Conservation (phyloP, 345 rosid species). For the Sisymbrium irio region DNA sequence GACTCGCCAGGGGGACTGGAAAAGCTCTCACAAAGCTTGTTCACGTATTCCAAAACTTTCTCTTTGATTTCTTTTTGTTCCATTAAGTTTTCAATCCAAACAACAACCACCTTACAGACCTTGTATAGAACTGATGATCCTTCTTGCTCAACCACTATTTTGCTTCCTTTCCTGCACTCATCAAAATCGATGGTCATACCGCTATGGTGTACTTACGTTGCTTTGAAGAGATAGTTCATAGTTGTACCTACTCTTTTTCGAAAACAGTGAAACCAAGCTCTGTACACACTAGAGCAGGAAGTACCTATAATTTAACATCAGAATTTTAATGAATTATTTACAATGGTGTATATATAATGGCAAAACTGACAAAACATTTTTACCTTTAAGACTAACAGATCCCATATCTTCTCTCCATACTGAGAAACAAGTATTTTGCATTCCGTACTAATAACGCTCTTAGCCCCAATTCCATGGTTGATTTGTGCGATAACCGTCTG, state of each 20-base stretch:
- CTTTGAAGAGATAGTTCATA: not conserved
- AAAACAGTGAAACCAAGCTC: conserved; percentile 58
- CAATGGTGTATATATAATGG: not conserved
- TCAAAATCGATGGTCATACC: not conserved
- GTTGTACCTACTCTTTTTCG: conserved; percentile 17
- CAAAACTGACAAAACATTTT: conserved; percentile 7
- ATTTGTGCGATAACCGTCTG: conserved; percentile 71
- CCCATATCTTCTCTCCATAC: conserved; percentile 77
- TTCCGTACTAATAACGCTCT: conserved; percentile 59
- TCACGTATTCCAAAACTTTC: conserved; percentile 46
- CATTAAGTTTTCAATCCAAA: conserved; percentile 64
- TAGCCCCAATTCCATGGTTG: conserved; percentile 77
- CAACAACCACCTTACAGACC: conserved; percentile 63
- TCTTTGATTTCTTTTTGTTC: conserved; percentile 55
- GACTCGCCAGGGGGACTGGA: conserved; percentile 73
- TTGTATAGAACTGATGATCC: conserved; percentile 38
- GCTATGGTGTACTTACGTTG: not conserved
- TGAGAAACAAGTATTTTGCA: conserved; percentile 67
- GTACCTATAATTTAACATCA: conserved; percentile 39
- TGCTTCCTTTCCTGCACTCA: conserved; percentile 39
- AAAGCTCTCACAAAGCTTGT: conserved; percentile 62
- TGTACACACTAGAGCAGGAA: conserved; percentile 54
- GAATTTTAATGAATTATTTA: not conserved
- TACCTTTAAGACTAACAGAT: conserved; percentile 66
- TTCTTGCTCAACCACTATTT: conserved; percentile 46